Evolutionary conservation across 768 basidiomycete species (phyloP), one percentile per base, ranked within the genome.

Genomic region (Crucibulum laeve): DNA sequence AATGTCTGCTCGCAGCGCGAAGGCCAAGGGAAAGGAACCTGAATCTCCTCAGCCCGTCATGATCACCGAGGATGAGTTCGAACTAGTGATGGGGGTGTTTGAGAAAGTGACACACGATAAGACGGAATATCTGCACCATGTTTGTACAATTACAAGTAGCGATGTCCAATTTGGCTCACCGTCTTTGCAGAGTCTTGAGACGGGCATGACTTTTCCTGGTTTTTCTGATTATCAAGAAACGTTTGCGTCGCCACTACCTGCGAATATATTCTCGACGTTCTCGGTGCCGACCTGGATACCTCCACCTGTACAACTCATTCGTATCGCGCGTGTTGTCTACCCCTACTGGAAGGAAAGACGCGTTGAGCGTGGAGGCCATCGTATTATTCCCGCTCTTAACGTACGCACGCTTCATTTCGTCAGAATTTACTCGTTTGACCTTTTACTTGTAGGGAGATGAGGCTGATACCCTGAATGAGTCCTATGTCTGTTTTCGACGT

Each of bases 401-500:
- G 93, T 94, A 63, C 50, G 87, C 66, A 26, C 2, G 24, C 35
- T 33, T 45, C 7, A 7, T 22, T 1, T 40, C 4, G 26, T 4
- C 33, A 34, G 22, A 13, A 10, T 23, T 39, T 38, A 35, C 32
- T 17, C 17, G 44, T 18, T 48, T 46, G 35, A 45, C 18, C 34
- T 24, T 11, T 47, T 19, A 39, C 30, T 36, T 18, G 4, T 32
- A 90, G 87, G 84, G 79, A 55, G 93, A 98, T 60, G 94, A 97
- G 66, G 76, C 86, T 15, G 92, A 96, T 60, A 84, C 84, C 36
- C 76, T 76, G 52, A 91, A 90, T 43, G 93, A 95, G 54, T 94
- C 95, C 0, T 98, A 97, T 50, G 87, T 97, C 35, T 99, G 96
- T 65, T 99, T 99, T 76, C 82, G 96, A 26, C 78, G 93, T 47